These are phyloP conservation scores for Westerdykella sp. DNA, from an alignment of 2,329 filamentous ascomycete species.

Conservation along the genomic window DNA sequence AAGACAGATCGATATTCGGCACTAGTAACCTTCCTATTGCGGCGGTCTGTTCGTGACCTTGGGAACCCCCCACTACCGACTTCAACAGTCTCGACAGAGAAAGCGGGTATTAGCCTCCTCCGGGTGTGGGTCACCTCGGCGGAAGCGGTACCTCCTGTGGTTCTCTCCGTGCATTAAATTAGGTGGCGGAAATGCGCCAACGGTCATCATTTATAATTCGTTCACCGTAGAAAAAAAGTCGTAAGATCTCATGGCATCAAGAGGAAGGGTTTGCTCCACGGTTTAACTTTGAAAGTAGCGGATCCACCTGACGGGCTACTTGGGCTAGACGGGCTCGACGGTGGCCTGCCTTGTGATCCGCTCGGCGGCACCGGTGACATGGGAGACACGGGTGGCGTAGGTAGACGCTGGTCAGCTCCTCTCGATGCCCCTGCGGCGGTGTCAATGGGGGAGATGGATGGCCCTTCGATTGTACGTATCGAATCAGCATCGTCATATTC, in stretches of 20 bases:
- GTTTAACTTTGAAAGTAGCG: slow-evolving; percentile 14
- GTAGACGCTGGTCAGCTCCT: slow-evolving; percentile 4
- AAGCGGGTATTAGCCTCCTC: too few species aligned
- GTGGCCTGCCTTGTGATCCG: neutral
- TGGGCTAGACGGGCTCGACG: slow-evolving; percentile 3
- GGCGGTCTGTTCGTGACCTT: neutral
- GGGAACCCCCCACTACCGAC: too few species aligned
- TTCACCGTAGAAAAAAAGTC: neutral
- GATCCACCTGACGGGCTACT: slow-evolving; percentile 13
- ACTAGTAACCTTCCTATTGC: neutral
- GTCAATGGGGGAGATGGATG: slow-evolving; percentile 7
- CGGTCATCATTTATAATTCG: neutral
- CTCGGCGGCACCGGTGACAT: slow-evolving; percentile 5
- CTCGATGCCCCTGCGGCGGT: slow-evolving; percentile 14
- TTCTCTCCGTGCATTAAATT: neutral
- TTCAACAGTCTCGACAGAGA: too few species aligned
- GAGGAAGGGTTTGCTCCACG: slow-evolving; percentile 29
- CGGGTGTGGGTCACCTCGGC: neutral
- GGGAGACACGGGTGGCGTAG: slow-evolving; percentile 2
- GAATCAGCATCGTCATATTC: slow-evolving; percentile 24
- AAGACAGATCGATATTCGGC: too few species aligned
- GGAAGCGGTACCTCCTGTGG: slow-evolving; percentile 8
- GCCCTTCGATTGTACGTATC: slow-evolving; percentile 20
- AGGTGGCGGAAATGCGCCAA: too few species aligned
- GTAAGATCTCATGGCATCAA: slow-evolving; percentile 19